Evolutionary conservation across 768 basidiomycete species (phyloP), one percentile per base, ranked within the genome.

Genomic region (Termitomyces sp.): DNA sequence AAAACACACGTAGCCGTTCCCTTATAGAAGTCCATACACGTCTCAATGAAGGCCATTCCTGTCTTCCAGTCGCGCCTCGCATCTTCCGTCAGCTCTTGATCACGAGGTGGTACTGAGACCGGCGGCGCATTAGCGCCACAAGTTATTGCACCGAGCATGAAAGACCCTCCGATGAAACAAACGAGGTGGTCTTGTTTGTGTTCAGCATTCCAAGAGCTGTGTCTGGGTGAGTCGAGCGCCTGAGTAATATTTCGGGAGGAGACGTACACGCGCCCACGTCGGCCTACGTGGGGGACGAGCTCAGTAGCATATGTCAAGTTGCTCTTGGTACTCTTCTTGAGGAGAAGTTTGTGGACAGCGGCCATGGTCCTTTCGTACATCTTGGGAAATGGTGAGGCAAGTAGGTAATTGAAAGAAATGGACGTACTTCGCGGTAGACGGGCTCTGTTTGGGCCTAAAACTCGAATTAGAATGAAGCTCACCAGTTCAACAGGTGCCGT

Each of bases 171-270:
- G 46, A 98, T 77, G 84, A 97, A 98, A 73, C 96, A 98, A 2
- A 91, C 95, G 23, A 98, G 84, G 69, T 98, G 95, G 68, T 98
- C 96, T 75, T 98, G 96, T 69, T 97, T 96, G 10, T 89, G 89
- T 18, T 78, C 76, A 30, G 88, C 72, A 20, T 80, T 79, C 91
- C 90, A 95, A 48, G 74, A 71, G 16, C 92, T 91, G 63, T 59
- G 23, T 23, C 16, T 23, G 14, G 5, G 23, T 51, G 6, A 52
- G 49, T 4, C 2, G 32, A 20, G 18, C 14, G 5, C 36, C 4
- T 26, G 43, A 23, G 23, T n/a, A n/a, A 35, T 32, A 5, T 16
- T 13, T 5, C 3, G 30, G 35, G 38, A 38, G 3, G 36, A 30
- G 51, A 65, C 69, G 49, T 64, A 78, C 78, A 77, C 65, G 58